Base-by-base conservation (phyloP, 2,329 filamentous ascomycete genomes). In the Emmonsiellopsis sp. region DNA sequence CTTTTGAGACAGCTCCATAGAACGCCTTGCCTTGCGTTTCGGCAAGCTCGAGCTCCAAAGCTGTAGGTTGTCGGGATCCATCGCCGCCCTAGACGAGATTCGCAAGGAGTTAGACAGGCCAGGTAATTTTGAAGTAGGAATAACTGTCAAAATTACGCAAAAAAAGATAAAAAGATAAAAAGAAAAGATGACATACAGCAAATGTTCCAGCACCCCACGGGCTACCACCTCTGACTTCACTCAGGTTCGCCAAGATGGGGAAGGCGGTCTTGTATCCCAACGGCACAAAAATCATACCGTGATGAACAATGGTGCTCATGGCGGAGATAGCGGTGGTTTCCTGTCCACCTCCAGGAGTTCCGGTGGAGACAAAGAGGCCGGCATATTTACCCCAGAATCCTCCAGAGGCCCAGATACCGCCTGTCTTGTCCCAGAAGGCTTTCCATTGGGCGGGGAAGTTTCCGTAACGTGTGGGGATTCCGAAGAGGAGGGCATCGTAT, bases 361-460 rank as follows among this genome's bases (percentile, higher is more conserved):
- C 90, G n/a, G 89, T 94, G 58, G 85, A 89, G 72, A 98, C 74
- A 80, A 98, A 98, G 57, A 96, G 61, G 65, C 92, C 92, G 52
- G 87, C 92, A 67, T 89, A 85, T 79, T 97, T 97, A 76, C 91
- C 91, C 74, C 79, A 83, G 78, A 80, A 91, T 62, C 77, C 83
- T 58, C 92, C 92, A 11, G 74, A 71, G 57, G 79, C 74, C 93
- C 93, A 97, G 72, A 93, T 87, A 62, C 80, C 78, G 66, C 92
- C 92, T 26, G 89, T 91, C 74, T 82, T 81, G 78, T 98, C 93
- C 87, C 90, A 94, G 69, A 76, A 77, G 52, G 70, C 73, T 79
- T 93, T 96, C 87, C 87, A 96, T 76, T 98, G 93, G 15, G 86
- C 88, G 48, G 92, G 91, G 80, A 95, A 95, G 83, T 94, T 97